Evolutionary conservation across 306 rosid genomes (phyloP), one percentile per base, ranked within the genome.

Genomic region (Hylodesmum podocarpum): DNA sequence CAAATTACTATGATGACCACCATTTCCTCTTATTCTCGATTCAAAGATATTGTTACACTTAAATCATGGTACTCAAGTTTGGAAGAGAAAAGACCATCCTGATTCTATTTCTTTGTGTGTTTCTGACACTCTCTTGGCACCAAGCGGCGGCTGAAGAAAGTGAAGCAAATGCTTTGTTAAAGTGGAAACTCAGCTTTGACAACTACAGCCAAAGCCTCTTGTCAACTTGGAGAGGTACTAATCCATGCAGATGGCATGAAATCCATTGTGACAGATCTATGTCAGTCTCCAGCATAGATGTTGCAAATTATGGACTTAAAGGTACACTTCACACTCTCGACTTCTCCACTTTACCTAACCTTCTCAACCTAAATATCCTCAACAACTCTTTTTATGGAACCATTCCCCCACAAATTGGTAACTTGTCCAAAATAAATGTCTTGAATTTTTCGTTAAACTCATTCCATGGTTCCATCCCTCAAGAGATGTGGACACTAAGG

Each of bases 301-400:
- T 82, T 63, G 2, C 37, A 51, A 24, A 6, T 43, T 64, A 11
- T 8, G 57, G 57, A 76, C 78, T 82, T 0, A 41, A 77, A 82
- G 85, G 82, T 82, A 76, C 82, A 63, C 85, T 77, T 2, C 70
- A 82, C 55, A 70, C 70, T 33, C 70, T 82, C 16, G 33, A 5
- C 4, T 82, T 82, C 54, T 82, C 85, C 25, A 31, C 78, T 43
- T 19, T 82, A 4, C 70, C 79, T n/a, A 77, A 64, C 31, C 85
- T 82, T 29, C 24, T 12, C 0, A 77, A 5, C 70, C 11, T 82
- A 5, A 28, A 82, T 11, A 70, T 82, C 21, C 31, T 5, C 14
- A 0, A 13, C 13, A 82, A 82, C 54, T 4, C 0, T 1, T 63
- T 82, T 31, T 10, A 43, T 77, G 82, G 82, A 4, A 63, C 75